Percentiles rank a stretch among this genome's conserved stretches.
These are phyloP conservation scores for Vinca minor DNA, from an alignment of 257 asterid species.

Conservation along the genomic window DNA sequence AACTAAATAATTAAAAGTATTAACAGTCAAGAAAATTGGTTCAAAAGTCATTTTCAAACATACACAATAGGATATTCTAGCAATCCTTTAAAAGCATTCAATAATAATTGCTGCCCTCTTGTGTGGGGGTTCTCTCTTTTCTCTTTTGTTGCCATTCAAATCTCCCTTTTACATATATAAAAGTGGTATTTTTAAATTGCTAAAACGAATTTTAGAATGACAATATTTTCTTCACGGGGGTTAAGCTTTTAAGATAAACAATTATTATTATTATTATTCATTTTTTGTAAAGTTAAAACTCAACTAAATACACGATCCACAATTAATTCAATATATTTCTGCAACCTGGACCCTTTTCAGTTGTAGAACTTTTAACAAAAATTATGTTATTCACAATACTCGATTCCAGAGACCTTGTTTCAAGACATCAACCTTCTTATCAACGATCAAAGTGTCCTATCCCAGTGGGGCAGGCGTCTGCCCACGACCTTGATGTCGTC, in stretches of 20 bases:
- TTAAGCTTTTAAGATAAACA: conserved; percentile 10
- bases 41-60: conserved; percentile 8
- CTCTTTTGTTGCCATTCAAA: conserved; percentile 1
- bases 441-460: too few relatives aligned
- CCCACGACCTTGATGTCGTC: too few relatives aligned
- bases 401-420: too few relatives aligned
- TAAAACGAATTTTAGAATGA: not conserved
- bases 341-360: too few relatives aligned
- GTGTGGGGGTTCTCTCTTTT: not conserved
- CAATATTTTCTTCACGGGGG: conserved; percentile 11
- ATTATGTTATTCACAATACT: too few relatives aligned
- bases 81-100: not conserved
- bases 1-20: not conserved
- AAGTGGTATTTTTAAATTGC: not conserved
- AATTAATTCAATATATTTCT: too few relatives aligned
- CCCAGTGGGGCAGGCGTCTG: too few relatives aligned
- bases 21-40: conserved; percentile 7
- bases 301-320: too few relatives aligned
- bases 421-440: too few relatives aligned
- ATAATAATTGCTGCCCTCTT: not conserved
- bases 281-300: too few relatives aligned
- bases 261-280: too few relatives aligned
- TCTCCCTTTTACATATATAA: not conserved
- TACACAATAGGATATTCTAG: not conserved
- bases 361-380: too few relatives aligned